These are phyloP conservation scores for Dendryphion nanum DNA, from an alignment of 2,329 filamentous ascomycete species.

Conservation along the genomic window DNA sequence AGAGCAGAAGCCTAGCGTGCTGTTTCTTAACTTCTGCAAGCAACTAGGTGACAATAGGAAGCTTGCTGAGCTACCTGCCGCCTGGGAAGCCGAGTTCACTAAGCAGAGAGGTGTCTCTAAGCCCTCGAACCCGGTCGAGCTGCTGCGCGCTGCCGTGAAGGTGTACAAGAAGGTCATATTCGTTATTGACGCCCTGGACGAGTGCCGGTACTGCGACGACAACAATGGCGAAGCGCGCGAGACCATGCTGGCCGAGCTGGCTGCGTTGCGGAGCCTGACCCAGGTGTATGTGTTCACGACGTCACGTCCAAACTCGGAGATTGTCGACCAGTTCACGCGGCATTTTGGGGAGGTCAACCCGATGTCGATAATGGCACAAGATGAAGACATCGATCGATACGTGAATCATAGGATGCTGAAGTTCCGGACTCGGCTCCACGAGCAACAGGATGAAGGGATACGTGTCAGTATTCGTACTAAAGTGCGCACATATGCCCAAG, in stretches of 20 bases:
- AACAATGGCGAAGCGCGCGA: not conserved
- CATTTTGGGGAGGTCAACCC: slow-evolving; percentile 4
- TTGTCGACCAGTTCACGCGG: no score
- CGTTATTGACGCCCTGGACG: slow-evolving; percentile 28
- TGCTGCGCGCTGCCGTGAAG: slow-evolving; percentile 4
- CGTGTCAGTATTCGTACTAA: slow-evolving; percentile 8
- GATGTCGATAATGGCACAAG: not conserved
- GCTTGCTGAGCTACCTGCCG: slow-evolving; percentile 10
- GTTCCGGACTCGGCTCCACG: not conserved
- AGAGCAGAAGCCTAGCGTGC: slow-evolving; percentile 15
- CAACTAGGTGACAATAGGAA: slow-evolving; percentile 25
- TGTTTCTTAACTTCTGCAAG: no score
- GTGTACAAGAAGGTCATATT: slow-evolving; percentile 21
- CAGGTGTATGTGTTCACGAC: slow-evolving; percentile 7
- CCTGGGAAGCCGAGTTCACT: slow-evolving; percentile 19
- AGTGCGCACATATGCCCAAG: slow-evolving; percentile 17
- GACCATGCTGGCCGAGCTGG: slow-evolving; percentile 3
- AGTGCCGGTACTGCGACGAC: slow-evolving; percentile 16
- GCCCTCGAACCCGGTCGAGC: slow-evolving; percentile 15
- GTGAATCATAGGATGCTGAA: not conserved
- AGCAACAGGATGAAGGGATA: slow-evolving; percentile 4
- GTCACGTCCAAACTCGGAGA: slow-evolving; percentile 9
- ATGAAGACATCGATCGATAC: not conserved
- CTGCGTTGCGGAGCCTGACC: slow-evolving; percentile 4
- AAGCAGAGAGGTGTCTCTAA: slow-evolving; percentile 11